Evolutionary conservation across 2,329 filamentous ascomycete species (phyloP).

Genomic region (Pseudogymnoascus sp.): DNA sequence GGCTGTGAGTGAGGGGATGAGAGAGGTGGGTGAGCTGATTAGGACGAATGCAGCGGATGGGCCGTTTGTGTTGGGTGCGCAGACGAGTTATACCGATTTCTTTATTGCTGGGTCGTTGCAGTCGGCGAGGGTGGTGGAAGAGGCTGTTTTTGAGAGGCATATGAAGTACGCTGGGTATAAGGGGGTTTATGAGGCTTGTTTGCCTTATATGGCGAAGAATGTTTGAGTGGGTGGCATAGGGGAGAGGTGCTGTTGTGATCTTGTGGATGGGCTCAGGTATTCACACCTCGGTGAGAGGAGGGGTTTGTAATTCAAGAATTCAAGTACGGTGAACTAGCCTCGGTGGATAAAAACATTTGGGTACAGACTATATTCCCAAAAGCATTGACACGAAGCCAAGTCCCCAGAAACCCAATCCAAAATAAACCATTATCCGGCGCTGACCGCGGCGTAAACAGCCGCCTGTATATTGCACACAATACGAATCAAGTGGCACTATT

Average conservation of each 20-base stretch:
- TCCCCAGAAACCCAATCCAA: background rate
- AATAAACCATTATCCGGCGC: background rate
- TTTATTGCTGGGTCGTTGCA: conserved; percentile 33
- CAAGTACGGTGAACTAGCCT: background rate
- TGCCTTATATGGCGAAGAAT: conserved; percentile 12
- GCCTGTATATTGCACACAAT: background rate
- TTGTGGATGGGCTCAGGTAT: background rate
- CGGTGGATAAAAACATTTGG: background rate
- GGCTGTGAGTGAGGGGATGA: conserved; percentile 22
- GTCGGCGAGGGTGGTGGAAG: conserved; percentile 28
- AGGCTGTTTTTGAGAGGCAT: conserved; percentile 26
- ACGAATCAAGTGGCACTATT: background rate
- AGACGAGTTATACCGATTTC: conserved; percentile 33
- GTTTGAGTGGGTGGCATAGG: background rate
- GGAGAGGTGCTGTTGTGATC: background rate
- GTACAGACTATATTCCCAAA: background rate
- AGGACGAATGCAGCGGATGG: conserved; percentile 30
- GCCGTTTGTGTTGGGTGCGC: conserved; percentile 33
- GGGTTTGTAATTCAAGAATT: background rate
- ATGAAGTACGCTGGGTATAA: conserved; percentile 21
- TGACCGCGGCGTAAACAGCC: background rate
- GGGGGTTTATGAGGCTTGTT: conserved; percentile 20
- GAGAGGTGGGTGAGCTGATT: conserved; percentile 29
- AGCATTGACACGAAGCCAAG: background rate
- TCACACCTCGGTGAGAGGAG: background rate